Evolutionary conservation across 1,284 basidiomycete species (phyloP), one percentile per base, ranked within the genome.

Genomic region (Flammula alnicola): DNA sequence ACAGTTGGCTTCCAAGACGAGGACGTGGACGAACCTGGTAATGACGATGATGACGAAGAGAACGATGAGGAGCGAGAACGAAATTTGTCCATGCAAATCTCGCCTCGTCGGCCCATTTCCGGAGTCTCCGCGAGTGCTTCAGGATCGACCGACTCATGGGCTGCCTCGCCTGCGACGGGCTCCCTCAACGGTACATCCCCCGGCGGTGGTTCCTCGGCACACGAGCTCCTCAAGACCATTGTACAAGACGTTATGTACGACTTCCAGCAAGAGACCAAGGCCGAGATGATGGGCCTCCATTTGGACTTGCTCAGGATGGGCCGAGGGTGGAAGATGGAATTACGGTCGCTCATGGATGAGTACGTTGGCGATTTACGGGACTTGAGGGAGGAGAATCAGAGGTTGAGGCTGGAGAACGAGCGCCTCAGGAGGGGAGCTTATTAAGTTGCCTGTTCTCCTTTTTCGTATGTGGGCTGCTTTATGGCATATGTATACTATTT

Each of bases 211-310:
- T 46, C 54, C 26, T 69, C 76, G 8, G 80, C 84, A 25, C 83
- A 87, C 47, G 81, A 85, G 37, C 72, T 89, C 29, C 63, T 89
- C 52, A 78, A 80, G 43, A 74, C 72, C 25, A 78, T 88, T 46
- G 76, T 89, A 49, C 75, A 77, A 37, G 86, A 88, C 51, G 83
- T 81, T 47, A 80, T 89, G 79, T 79, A 76, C 55, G 87, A 89
- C 57, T 86, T 81, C 60, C 83, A 83, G 59, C 73, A 76, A 55
- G 85, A 89, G 65, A 81, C 80, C 23, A 77, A 78, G 59, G 71
- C 77, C 22, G 83, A 88, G 70, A 80, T 89, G 76, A 75, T 78
- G 60, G 84, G 84, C 4, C 64, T 90, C 51, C 88, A 90, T 64
- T 60, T 90, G 54, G 87, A 90, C 61, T 60, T 90, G 47, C 71